Percentiles rank a stretch among this genome's conserved stretches.
phyloP scores from a whole-genome alignment of 352 stramenopile genomes.

The Phytophthora hybrid region DNA sequence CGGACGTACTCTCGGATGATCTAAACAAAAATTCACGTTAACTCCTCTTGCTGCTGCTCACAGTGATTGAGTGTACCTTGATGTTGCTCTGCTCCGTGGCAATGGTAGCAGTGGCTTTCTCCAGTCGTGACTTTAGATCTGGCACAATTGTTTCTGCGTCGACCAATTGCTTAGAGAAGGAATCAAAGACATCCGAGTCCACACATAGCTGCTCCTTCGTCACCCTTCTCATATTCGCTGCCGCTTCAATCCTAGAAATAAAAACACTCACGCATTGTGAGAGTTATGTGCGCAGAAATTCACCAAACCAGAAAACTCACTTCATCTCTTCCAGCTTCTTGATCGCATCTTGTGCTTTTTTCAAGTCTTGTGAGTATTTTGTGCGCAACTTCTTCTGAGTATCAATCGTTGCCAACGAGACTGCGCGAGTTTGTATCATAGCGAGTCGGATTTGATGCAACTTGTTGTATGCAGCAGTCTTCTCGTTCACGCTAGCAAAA shows the following conservation, averaged over 20 bases:
- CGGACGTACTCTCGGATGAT: slow-evolving; percentile 55
- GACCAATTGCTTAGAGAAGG: slow-evolving; percentile 73
- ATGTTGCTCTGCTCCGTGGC: slow-evolving; percentile 53
- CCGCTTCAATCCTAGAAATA: slow-evolving; percentile 10
- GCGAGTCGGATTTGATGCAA: slow-evolving; percentile 71
- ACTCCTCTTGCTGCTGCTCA: background rate
- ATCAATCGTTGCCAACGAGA: slow-evolving; percentile 46
- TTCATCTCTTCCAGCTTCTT: slow-evolving; percentile 49
- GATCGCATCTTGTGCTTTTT: slow-evolving; percentile 54
- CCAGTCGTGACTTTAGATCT: slow-evolving; percentile 46
- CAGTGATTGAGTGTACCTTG: slow-evolving; percentile 37
- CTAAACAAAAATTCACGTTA: slow-evolving; percentile 20
- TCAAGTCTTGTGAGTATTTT: slow-evolving; percentile 62
- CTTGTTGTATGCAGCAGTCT: slow-evolving; percentile 59
- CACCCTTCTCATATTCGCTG: slow-evolving; percentile 9
- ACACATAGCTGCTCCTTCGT: slow-evolving; percentile 47
- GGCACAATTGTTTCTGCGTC: slow-evolving; percentile 56
- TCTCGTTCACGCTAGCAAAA: slow-evolving; percentile 44
- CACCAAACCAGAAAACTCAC: slow-evolving; percentile 27
- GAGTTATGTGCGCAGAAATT: background rate
- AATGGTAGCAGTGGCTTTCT: slow-evolving; percentile 54
- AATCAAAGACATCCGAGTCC: slow-evolving; percentile 74
- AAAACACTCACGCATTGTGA: background rate
- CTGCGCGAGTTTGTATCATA: slow-evolving; percentile 39
- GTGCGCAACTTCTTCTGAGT: slow-evolving; percentile 47